Percentiles rank a stretch among this genome's conserved stretches.
Evolutionary conservation across 108 stramenopile species (phyloP).

Genomic region (Cyclotella cryptica): DNA sequence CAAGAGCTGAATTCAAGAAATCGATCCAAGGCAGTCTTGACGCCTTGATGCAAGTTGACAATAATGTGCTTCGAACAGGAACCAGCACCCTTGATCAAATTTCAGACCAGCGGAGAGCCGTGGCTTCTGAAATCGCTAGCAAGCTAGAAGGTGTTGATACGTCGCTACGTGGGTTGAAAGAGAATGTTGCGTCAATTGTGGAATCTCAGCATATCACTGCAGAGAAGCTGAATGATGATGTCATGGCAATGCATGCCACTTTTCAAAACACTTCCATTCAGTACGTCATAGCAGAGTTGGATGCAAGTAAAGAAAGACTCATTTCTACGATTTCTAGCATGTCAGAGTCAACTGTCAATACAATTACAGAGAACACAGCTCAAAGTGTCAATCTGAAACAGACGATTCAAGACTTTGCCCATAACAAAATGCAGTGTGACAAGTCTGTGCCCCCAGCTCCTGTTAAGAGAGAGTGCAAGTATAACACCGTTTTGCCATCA

Average conservation of each 20-base stretch:
- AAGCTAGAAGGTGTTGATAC: slow-evolving; percentile 19
- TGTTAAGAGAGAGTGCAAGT: slow-evolving; percentile 35
- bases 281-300: slow-evolving; percentile 35
- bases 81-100: slow-evolving; percentile 27
- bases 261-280: slow-evolving; percentile 25
- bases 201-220: slow-evolving; percentile 34
- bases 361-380: slow-evolving; percentile 18
- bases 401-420: slow-evolving; percentile 51
- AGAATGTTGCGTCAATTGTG: slow-evolving; percentile 28
- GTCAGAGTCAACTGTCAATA: slow-evolving; percentile 10
- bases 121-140: slow-evolving; percentile 23
- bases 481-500: slow-evolving; percentile 46
- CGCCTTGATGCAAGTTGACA: slow-evolving; percentile 23
- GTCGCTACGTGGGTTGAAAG: slow-evolving; percentile 21
- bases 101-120: slow-evolving; percentile 5
- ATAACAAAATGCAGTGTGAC: slow-evolving; percentile 44
- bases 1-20: slow-evolving; percentile 34
- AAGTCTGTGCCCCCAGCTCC: slow-evolving; percentile 47
- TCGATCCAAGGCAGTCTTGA: slow-evolving; percentile 26
- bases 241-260: slow-evolving; percentile 1
- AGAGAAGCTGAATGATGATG: slow-evolving; percentile 17
- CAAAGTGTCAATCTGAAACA: slow-evolving; percentile 22
- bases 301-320: slow-evolving; percentile 40
- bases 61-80: slow-evolving; percentile 11
- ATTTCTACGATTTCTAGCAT: slow-evolving; percentile 23